Evolutionary conservation across 805 yeast species (phyloP), one percentile per base, ranked within the genome.

Genomic region (Debaryomyces castellii): DNA sequence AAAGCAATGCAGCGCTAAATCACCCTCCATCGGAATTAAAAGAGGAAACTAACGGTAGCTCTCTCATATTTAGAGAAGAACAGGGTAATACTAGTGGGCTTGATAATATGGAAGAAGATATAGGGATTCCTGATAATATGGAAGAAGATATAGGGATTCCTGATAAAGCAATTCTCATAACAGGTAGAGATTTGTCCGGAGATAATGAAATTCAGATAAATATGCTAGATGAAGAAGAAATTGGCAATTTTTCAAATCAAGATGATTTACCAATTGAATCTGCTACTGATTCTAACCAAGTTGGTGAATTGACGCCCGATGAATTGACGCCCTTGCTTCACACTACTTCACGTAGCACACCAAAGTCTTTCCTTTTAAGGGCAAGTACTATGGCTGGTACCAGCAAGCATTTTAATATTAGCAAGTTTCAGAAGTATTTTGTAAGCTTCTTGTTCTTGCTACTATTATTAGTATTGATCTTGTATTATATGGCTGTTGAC

Each of bases 401-500:
- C 4, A 25, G 11, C 4, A 25, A 25, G 8, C 4, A 3, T 7
- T 25, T 25, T 10, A 3, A 5, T 5, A 9, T 25, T 4, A 25
- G 28, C 12, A 6, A 25, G 28, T 25, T 10, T 3, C 8, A 6
- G 12, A 25, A 25, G 11, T 25, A 25, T 25, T 4, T 10, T 3
- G 7, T 30, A 30, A 11, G 34, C 7, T 3, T 4, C 4, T 30
- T 30, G 7, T 8, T 14, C 16, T 6, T 30, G 10, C 12, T 30
- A 30, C 3, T 30, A 14, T 30, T 30, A 16, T 20, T 30, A 30
- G 3, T 14, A 14, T 30, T 30, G 4, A 5, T 30, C 8, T 3
- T 30, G 20, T 17, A 9, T 20, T 4, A 14, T 38, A 17, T 41
- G 6, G 32, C 17, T n/a, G n/a, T n/a, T 6, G 41, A 56, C 23